Evolutionary conservation across 441 rosid species (phyloP), one percentile per base, ranked within the genome.

Genomic region (Gossypium laxum): DNA sequence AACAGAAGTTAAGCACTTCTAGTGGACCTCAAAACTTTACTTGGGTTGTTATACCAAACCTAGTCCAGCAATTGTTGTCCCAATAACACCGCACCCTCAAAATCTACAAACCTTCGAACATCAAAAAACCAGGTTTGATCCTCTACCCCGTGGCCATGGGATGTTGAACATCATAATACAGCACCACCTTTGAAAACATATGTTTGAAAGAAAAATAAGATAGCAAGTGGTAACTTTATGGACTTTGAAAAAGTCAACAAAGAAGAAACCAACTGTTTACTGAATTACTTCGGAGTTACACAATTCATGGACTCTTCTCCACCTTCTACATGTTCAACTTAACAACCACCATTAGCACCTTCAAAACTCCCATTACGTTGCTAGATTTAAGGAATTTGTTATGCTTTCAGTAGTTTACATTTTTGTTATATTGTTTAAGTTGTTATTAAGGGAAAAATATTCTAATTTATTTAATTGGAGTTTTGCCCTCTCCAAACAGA

Each of bases 131-230:
- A 34, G 0, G 43, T 34, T 34, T 34, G 43, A 34, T 34, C 43
- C 43, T 34, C 2, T 34, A 1, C 11, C 43, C 4, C 10, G 10
- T 7, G 11, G 11, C 43, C 11, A 34, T 7, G 11, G 43, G 43
- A 34, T 34, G 43, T 34, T 34, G 11, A 34, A 34, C 43, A 34
- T 34, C 11, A 88, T 45, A 12, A 45, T 45, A 45, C 4, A 45
- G 3, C 50, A 12, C 50, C 14, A 10, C 50, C 50, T 2, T 45
- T 45, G 50, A 12, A 45, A 45, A 45, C 12, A 45, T 12, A 45
- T 45, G 50, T 45, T 45, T 45, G 14, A 12, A 45, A 45, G 50
- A 45, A 45, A 45, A 45, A 45, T 4, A 10, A 0, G 4, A 3
- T 2, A 12, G 14, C 14, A 45, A 10, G 14, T 45, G 50, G 50